Conservation (phyloP, 495 filamentous ascomycete genomes). For the Hypoxylon fragiforme region DNA sequence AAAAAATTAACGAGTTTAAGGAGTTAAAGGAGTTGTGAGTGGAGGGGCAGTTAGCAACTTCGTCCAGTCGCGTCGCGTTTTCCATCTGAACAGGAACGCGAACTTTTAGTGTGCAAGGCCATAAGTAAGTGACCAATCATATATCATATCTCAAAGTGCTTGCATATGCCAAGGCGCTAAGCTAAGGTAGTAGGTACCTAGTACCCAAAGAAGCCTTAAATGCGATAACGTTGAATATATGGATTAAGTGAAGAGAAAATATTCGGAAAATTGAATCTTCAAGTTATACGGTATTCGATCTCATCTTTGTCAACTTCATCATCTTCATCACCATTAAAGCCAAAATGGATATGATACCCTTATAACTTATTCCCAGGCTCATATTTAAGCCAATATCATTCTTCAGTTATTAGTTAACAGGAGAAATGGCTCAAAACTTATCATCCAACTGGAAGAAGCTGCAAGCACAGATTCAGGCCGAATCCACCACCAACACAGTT, state of each 20-base stretch:
- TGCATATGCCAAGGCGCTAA: constrained; percentile 26
- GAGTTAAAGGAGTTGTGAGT: constrained; percentile 22
- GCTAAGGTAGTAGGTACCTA: neutral
- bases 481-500: constrained; percentile 42
- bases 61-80: constrained; percentile 24
- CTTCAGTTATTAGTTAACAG: neutral
- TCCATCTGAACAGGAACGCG: constrained; percentile 18
- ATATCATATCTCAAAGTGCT: constrained; percentile 16
- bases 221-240: too few relatives aligned
- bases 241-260: too few relatives aligned
- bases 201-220: neutral
- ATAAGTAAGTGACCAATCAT: constrained; percentile 22
- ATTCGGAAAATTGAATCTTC: too few relatives aligned
- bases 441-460: constrained; percentile 77
- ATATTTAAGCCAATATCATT: too few relatives aligned
- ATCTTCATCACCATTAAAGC: too few relatives aligned
- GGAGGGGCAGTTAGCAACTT: constrained; percentile 32
- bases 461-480: constrained; percentile 63
- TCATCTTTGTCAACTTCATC: too few relatives aligned
- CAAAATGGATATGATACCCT: too few relatives aligned
- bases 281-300: too few relatives aligned
- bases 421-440: constrained; percentile 45
- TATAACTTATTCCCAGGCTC: too few relatives aligned
- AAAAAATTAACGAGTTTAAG: neutral
- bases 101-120: constrained; percentile 7